These are phyloP conservation scores for Picochlorum sp. DNA, from an alignment of 139 green algal genomes.

Conservation along the genomic window DNA sequence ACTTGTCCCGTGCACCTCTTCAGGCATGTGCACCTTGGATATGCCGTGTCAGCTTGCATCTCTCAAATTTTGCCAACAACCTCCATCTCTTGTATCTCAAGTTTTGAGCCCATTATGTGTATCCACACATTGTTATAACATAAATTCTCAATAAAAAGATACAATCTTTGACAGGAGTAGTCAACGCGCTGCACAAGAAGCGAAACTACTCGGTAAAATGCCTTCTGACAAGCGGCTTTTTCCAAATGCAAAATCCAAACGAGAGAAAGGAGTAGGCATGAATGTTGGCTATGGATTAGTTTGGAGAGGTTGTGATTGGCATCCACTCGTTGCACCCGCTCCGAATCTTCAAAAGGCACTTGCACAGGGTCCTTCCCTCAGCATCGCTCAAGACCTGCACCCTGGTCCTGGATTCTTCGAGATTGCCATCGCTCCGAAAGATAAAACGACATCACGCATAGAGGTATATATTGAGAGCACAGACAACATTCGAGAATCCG, in stretches of 20 bases:
- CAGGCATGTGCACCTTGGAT: too few species aligned
- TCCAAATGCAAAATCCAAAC: background rate
- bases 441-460: background rate
- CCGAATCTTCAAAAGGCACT: background rate
- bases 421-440: slow-evolving; percentile 9
- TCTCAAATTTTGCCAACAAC: too few species aligned
- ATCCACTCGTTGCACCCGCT: background rate
- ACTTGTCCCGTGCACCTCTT: too few species aligned
- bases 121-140: too few species aligned
- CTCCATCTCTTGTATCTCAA: too few species aligned
- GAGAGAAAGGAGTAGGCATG: slow-evolving; percentile 1
- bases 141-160: too few species aligned
- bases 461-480: slow-evolving; percentile 5
- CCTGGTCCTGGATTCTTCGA: slow-evolving; percentile 7
- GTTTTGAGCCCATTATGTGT: too few species aligned
- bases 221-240: background rate
- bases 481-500: background rate
- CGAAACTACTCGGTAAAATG: background rate
- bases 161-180: background rate
- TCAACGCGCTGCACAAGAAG: background rate
- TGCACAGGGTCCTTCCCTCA: background rate
- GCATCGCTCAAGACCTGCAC: background rate
- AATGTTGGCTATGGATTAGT: background rate
- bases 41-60: too few species aligned
- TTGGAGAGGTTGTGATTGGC: slow-evolving; percentile 5